A percentile compares a stretch with the other conserved stretches of the same genome.
Conservation (phyloP, 1,284 basidiomycete genomes). For the Pascua guehoae region DNA sequence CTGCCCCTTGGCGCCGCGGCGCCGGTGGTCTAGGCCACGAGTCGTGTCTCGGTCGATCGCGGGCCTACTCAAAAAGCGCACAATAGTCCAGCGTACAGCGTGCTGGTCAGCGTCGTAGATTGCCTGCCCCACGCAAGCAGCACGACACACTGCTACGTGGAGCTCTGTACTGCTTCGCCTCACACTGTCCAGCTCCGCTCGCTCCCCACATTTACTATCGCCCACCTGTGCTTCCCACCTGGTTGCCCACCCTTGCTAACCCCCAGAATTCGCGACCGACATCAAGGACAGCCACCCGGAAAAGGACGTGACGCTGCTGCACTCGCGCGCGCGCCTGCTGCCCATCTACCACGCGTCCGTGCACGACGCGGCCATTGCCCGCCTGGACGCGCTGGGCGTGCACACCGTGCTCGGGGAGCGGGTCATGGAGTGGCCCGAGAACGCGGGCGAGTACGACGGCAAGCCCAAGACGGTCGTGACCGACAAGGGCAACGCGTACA, state of each 20-base stretch:
- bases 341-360: constrained; percentile 49
- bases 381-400: constrained; percentile 47
- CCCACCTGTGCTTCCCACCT: no score
- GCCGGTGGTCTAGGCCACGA: no score
- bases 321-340: constrained; percentile 51
- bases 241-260: no score
- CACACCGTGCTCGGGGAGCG: constrained; percentile 50
- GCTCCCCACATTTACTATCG: no score
- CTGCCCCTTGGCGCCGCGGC: no score
- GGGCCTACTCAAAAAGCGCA: no score
- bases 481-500: constrained; percentile 58
- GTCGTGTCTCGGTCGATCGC: no score
- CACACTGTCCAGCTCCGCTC: background rate
- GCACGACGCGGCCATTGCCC: constrained; percentile 45
- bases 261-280: constrained; percentile 52
- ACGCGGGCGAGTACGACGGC: constrained; percentile 32
- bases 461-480: constrained; percentile 54
- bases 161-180: background rate
- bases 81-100: no score
- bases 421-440: constrained; percentile 42
- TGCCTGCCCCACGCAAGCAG: background rate
- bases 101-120: no score
- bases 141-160: background rate
- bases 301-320: constrained; percentile 52
- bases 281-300: constrained; percentile 49